These are phyloP conservation scores for Phytopythium litorale DNA, from an alignment of 352 stramenopile genomes.

Conservation along the genomic window DNA sequence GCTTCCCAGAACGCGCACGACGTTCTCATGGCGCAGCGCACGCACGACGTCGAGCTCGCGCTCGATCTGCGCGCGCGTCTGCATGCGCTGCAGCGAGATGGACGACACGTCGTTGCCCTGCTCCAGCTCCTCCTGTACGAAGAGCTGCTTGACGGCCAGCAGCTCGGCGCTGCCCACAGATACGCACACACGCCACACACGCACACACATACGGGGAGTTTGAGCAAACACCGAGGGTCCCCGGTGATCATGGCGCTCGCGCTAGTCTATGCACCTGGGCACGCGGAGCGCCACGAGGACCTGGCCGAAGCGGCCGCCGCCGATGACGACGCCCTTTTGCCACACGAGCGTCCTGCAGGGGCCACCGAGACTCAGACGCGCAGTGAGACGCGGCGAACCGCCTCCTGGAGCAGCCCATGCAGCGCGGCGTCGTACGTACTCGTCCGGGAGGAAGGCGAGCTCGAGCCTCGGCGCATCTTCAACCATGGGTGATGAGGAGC, in stretches of 20 bases:
- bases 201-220: background rate
- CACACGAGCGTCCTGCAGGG: constrained; percentile 49
- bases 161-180: constrained; percentile 55
- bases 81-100: constrained; percentile 49
- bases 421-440: constrained; percentile 26
- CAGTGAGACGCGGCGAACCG: background rate
- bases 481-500: constrained; percentile 3
- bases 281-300: constrained; percentile 67
- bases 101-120: constrained; percentile 67
- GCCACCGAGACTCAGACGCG: background rate
- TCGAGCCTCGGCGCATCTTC: constrained; percentile 24
- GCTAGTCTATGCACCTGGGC: constrained; percentile 32
- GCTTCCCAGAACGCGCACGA: constrained; percentile 56
- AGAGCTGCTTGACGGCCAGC: constrained; percentile 87
- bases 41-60: constrained; percentile 47
- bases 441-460: constrained; percentile 43
- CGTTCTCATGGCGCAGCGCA: constrained; percentile 49
- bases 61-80: constrained; percentile 52
- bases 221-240: background rate
- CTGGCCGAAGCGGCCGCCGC: constrained; percentile 65
- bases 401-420: background rate
- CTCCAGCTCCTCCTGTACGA: constrained; percentile 67
- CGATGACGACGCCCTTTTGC: constrained; percentile 62
- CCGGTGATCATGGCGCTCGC: background rate
- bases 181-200: background rate